Percentiles rank a stretch among this genome's conserved stretches.
Conservation (phyloP, 345 rosid species). For the Corymbia maculata region DNA sequence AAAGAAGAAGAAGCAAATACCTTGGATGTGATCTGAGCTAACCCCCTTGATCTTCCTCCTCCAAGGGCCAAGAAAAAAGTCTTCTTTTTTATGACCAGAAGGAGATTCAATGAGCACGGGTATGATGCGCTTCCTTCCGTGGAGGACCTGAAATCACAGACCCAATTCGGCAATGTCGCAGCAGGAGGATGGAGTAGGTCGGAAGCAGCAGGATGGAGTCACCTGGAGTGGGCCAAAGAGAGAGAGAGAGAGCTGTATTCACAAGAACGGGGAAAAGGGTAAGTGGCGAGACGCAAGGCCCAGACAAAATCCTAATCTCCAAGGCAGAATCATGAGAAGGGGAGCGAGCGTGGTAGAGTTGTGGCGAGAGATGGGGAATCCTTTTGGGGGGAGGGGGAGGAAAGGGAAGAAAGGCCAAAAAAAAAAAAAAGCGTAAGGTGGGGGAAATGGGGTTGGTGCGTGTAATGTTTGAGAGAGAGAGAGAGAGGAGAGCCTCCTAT, state of each 20-base stretch:
- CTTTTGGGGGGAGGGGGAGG: neutral
- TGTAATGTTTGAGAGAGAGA: constrained; percentile 7
- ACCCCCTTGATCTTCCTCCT: constrained; percentile 47
- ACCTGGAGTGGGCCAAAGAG: constrained; percentile 13
- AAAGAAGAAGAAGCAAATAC: constrained; percentile 3
- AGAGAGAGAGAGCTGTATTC: neutral
- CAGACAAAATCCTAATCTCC: constrained; percentile 30
- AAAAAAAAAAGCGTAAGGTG: constrained; percentile 5
- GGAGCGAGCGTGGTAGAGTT: neutral
- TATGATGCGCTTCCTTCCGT: constrained; percentile 4
- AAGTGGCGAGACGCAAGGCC: constrained; percentile 6
- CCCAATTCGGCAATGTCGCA: neutral
- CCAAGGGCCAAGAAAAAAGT: constrained; percentile 28
- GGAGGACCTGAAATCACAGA: constrained; percentile 28
- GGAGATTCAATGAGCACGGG: constrained; percentile 39
- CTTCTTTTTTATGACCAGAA: constrained; percentile 9
- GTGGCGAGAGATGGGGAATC: neutral
- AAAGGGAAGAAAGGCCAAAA: neutral
- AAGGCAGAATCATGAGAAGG: constrained; percentile 14
- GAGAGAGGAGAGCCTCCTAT: neutral
- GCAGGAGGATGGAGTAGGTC: constrained; percentile 17
- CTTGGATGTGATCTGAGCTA: constrained; percentile 17
- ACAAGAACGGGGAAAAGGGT: constrained; percentile 3
- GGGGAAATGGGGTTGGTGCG: constrained; percentile 51
- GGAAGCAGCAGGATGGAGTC: constrained; percentile 17